Evolutionary conservation across 345 rosid genomes (phyloP), one percentile per base, ranked within the genome.

Genomic region (Mercurialis annua): DNA sequence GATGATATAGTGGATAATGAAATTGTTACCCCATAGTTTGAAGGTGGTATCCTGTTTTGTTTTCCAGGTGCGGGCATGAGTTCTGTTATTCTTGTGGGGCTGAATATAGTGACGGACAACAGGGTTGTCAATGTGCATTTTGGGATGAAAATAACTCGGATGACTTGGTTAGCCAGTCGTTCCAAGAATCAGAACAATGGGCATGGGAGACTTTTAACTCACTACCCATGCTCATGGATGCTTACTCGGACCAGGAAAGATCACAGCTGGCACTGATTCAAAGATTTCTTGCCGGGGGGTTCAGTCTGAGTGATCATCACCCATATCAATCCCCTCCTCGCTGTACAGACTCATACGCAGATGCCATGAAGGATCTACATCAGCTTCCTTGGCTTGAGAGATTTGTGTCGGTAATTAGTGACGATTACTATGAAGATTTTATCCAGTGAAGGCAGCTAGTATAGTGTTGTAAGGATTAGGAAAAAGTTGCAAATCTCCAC

Each of bases 341-440:
- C 64, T 87, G 93, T 82, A 82, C 87, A 71, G 95, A 89, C 68
- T 89, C 99, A 0, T 91, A 91, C 54, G 87, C 82, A 49, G 97
- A 94, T 76, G 89, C 90, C 18, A 89, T 91, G 82, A 91, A 94
- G 78, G 99, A 94, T 83, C 88, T 94, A 67, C 96, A 81, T 73
- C 97, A 89, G 71, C 92, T 94, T 61, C 99, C 99, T 50, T 94
- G 99, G 99, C 99, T 94, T 6, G 97, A 91, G 84, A 89, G 97
- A 71, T 94, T 94, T 58, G 97, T 89, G 72, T 89, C 99, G 14
- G 96, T 91, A 66, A 94, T 94, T 65, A 94, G 97, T 55, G 99
- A 94, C 78, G 86, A 82, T 80, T 94, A 85, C 73, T 86, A 94
- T 16, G 96, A 94, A 67, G 96, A 91, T 63, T 87, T 77, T 63